Evolutionary conservation across 2,329 filamentous ascomycete genomes (phyloP).

Genomic region (Xylaria sp.): DNA sequence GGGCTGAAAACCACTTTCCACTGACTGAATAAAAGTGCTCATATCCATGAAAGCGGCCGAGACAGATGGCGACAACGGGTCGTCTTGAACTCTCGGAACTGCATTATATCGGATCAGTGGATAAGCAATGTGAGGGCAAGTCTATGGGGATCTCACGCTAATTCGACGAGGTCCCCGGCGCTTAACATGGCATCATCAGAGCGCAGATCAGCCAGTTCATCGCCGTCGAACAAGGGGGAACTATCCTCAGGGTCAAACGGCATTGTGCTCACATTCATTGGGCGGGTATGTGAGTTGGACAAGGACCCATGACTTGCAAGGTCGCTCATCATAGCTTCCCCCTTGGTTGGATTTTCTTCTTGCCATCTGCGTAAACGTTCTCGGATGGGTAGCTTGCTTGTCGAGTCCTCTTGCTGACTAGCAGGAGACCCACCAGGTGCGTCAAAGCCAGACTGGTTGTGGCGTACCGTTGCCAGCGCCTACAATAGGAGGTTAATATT

Average conservation of each 20-base stretch:
- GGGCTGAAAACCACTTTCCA: conserved; percentile 56
- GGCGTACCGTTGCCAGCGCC: conserved; percentile 39
- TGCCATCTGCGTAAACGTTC: conserved; percentile 51
- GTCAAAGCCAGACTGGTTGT: conserved; percentile 17
- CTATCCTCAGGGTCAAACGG: conserved; percentile 38
- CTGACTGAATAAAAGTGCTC: conserved; percentile 61
- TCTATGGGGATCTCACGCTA: conserved; percentile 43
- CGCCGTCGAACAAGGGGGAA: conserved; percentile 43
- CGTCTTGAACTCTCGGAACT: conserved; percentile 49
- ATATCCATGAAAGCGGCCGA: conserved; percentile 56
- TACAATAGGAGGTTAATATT: conserved; percentile 24
- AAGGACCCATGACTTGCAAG: conserved; percentile 35
- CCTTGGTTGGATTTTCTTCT: conserved; percentile 41
- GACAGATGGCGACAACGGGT: conserved; percentile 57
- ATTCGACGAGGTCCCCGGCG: conserved; percentile 59
- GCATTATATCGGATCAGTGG: conserved; percentile 20
- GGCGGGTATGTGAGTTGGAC: conserved; percentile 46
- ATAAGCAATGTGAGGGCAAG: neutral
- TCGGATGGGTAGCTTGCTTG: conserved; percentile 43
- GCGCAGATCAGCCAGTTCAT: conserved; percentile 46
- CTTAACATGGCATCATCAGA: conserved; percentile 40
- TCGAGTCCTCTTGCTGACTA: conserved; percentile 4
- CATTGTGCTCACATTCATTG: conserved; percentile 40
- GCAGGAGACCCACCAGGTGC: neutral
- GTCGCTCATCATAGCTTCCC: conserved; percentile 39